Evolutionary conservation across 2,329 filamentous ascomycete species (phyloP), one percentile per base, ranked within the genome.

Genomic region (Cladosporium sp.): DNA sequence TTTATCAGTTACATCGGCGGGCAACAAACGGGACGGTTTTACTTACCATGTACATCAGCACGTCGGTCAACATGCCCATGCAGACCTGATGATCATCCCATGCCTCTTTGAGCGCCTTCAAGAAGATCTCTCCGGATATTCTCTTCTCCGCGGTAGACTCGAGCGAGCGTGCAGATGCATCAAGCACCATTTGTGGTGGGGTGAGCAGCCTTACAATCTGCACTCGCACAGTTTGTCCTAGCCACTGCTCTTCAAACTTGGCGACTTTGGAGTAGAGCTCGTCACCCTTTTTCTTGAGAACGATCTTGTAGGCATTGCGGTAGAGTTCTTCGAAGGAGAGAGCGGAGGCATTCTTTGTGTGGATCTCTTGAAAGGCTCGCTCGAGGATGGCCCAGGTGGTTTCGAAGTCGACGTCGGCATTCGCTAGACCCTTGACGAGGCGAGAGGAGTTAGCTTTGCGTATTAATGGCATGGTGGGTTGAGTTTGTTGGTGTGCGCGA

Each of bases 281-380:
- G 29, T 86, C 82, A 20, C 91, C 91, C 59, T 90, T 85, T 71
- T 92, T 94, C 69, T 86, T 87, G 30, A 96, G 73, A 1, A 97
- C 92, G 16, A 97, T 88, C 67, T 93, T 92, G 71, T 98, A 98
- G 4, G 89, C 88, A 49, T 87, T 87, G 51, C 93, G 86, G 71
- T 98, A 98, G 1, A 98, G 80, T 62, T 95, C 86, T 68, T 98
- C 93, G 72, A 96, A 98, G 1, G 91, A 95, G 2, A 98, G 80
- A 13, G 79, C 78, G 8, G 90, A 94, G 53, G 90, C 90, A 66
- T 95, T 93, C 67, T 94, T 91, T 51, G 83, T 86, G 71, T 97
- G 91, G 43, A 98, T 97, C 64, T 95, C 88, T 50, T 75, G 77
- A 46, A 98, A 80, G 3, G 92, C 90, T 41, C 83, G 78, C 39